Base-by-base conservation (phyloP, 2,329 filamentous ascomycete genomes). In the Fusarium compactum region DNA sequence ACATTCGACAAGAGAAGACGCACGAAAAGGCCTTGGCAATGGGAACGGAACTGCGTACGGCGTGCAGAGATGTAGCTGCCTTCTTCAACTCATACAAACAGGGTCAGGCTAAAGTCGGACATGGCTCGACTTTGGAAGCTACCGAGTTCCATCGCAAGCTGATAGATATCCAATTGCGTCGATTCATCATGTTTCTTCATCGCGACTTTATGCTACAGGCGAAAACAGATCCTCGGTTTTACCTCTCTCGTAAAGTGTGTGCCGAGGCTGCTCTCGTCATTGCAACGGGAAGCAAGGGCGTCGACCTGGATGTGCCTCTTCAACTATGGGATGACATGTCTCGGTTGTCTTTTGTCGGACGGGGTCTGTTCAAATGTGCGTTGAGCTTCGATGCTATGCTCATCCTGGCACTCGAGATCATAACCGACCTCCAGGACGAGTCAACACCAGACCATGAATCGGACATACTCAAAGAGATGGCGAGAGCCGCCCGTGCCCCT, bases 171-270 rank as follows among this genome's bases (percentile, higher is more conserved):
- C 72, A 76, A 12, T 27, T 76, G 10, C 71, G 74, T 11, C 70
- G 74, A 7, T 76, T 76, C 47, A 74, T 69, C 46, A 69, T 76
- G 69, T 75, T 76, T 34, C 69, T 76, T 29, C 74, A 76, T 27
- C 74, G 74, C 25, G 72, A 76, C 58, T 76, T 76, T 45, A 76
- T 76, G 74, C 66, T 76, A 14, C 67, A 73, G 29, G 70, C 74
- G 8, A 65, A 60, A 22, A 48, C 52, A 6, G 69, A 75, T 32
- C 66, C 74, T 10, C 69, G 63, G 9, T 75, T 75, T 41, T 76
- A 75, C 50, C 74, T 76, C 34, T 74, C 74, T 11, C 72, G 74
- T 16, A 76, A 76, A 30, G 41, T 65, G 3, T 76, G 74, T 20
- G 70, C 75, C 29, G 74, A 76, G 20, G 70, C 74, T 47, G 62